Evolutionary conservation across 495 filamentous ascomycete species (phyloP).

Genomic region (Penicillium angulare): DNA sequence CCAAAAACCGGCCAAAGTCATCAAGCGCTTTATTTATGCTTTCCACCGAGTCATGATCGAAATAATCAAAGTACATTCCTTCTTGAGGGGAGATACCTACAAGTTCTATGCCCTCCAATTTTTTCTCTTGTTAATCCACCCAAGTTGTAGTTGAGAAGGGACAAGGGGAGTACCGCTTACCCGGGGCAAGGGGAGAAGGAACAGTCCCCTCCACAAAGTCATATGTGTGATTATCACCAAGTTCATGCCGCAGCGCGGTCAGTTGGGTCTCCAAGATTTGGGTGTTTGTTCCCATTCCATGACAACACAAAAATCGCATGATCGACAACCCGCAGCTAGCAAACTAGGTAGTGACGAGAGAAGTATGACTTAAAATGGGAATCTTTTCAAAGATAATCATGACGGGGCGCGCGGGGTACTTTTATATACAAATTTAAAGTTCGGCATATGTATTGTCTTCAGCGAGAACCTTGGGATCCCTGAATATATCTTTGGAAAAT

Average conservation of each 20-base stretch:
- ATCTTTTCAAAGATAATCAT: too few species aligned
- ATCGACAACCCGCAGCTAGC: too few species aligned
- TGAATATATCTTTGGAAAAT: too few species aligned
- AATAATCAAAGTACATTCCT: not conserved
- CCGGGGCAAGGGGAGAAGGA: constrained; percentile 2
- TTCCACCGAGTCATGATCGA: not conserved
- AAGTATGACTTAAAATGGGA: too few species aligned
- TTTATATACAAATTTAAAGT: too few species aligned
- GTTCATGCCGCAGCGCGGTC: constrained; percentile 29
- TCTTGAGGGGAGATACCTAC: not conserved
- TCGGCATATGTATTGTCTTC: too few species aligned
- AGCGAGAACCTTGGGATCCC: too few species aligned
- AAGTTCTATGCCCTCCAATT: not conserved
- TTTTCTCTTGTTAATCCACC: not conserved
- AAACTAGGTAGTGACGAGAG: too few species aligned
- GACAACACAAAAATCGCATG: not conserved
- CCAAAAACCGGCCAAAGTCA: constrained; percentile 13
- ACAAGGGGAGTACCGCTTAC: not conserved
- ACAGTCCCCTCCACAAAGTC: constrained; percentile 35
- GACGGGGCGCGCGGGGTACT: too few species aligned
- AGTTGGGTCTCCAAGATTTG: not conserved
- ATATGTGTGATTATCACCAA: constrained; percentile 29
- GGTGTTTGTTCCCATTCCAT: not conserved
- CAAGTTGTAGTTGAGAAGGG: not conserved
- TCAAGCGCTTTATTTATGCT: constrained; percentile 8